Conservation (phyloP, 75 land plant species). For the Picea sitchensis region DNA sequence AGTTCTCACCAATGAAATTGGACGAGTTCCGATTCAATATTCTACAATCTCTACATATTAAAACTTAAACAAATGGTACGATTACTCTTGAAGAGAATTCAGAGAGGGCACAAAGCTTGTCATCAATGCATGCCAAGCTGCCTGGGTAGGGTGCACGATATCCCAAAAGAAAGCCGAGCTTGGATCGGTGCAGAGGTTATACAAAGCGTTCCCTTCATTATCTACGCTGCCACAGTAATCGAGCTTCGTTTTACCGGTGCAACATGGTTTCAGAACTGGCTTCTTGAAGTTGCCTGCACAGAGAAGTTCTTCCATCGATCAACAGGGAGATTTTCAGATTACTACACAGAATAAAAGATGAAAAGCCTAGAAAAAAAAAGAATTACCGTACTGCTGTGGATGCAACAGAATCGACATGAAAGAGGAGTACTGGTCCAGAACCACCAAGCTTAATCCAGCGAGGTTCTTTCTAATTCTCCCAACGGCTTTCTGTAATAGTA, state of each 20-base stretch:
- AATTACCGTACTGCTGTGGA: no score
- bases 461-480: constrained; percentile 14
- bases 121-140: constrained; percentile 34
- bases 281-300: no score
- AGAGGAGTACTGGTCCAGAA: no score
- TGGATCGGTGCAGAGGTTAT: constrained; percentile 33
- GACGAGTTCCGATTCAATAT: no score
- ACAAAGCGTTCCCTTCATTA: constrained; percentile 20
- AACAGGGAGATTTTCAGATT: no score
- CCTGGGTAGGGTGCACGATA: constrained; percentile 35
- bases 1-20: no score
- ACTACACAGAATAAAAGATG: no score
- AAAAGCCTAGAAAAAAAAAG: no score
- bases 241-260: constrained; percentile 14
- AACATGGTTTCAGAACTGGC: constrained; percentile 47
- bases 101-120: constrained; percentile 10
- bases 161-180: constrained; percentile 49
- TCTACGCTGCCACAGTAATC: constrained; percentile 29
- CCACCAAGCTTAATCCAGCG: no score
- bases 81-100: background rate
- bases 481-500: constrained; percentile 19
- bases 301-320: no score
- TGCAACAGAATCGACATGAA: no score
- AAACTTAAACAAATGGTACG: background rate
- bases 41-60: background rate